A percentile compares a stretch with the other conserved stretches of the same genome.
phyloP scores from a whole-genome alignment of 306 rosid species.

The Glycine tomentella region DNA sequence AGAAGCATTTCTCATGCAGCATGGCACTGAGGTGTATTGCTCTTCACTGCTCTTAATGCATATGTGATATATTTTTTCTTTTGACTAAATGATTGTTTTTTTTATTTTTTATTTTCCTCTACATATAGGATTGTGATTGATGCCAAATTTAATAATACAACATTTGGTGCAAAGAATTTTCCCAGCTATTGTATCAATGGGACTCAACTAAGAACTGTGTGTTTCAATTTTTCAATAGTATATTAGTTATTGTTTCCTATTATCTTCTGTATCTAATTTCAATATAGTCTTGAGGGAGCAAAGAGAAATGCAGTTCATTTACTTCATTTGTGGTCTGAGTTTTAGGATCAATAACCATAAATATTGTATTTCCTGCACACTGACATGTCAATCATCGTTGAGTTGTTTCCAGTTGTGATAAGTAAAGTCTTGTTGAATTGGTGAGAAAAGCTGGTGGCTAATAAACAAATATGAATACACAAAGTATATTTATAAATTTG shows the following conservation, averaged over 20 bases:
- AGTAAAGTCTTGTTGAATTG: constrained; percentile 20
- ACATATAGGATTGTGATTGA: neutral
- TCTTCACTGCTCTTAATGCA: constrained; percentile 33
- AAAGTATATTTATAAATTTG: neutral
- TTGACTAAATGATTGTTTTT: neutral
- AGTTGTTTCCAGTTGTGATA: constrained; percentile 10
- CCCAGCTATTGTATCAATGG: constrained; percentile 22
- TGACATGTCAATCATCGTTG: constrained; percentile 3
- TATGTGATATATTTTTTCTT: constrained; percentile 30
- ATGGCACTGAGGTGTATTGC: constrained; percentile 73
- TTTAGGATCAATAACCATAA: constrained; percentile 37
- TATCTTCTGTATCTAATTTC: constrained; percentile 16
- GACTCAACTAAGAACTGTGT: constrained; percentile 22
- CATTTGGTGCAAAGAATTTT: neutral
- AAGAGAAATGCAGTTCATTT: constrained; percentile 11
- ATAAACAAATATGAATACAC: constrained; percentile 10
- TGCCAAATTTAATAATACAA: constrained; percentile 24
- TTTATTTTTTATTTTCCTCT: constrained; percentile 35
- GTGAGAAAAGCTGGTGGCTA: constrained; percentile 31
- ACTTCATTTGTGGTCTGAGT: constrained; percentile 31
- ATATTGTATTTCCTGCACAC: constrained; percentile 22
- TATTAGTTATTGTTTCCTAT: neutral
- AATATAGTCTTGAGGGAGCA: neutral
- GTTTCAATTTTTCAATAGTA: constrained; percentile 27
- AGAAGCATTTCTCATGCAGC: constrained; percentile 84